A percentile compares a stretch with the other conserved stretches of the same genome.
Evolutionary conservation across 2,329 filamentous ascomycete genomes (phyloP).

Genomic region (Beauveria varroae): DNA sequence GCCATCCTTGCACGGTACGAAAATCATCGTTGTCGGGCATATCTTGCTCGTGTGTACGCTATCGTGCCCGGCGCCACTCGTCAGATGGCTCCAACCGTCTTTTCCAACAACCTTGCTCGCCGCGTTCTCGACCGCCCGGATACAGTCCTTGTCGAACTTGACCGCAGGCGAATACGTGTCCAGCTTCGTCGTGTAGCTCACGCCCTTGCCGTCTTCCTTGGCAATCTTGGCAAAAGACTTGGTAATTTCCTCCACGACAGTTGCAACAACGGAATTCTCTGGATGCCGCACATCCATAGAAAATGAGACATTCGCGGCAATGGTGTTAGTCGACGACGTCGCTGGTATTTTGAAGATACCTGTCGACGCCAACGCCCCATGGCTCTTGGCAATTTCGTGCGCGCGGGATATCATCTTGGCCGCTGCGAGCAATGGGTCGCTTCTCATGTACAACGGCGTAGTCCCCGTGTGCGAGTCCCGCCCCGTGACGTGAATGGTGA

Average conservation of each 20-base stretch:
- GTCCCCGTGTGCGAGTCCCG: conserved; percentile 25
- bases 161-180: conserved; percentile 54
- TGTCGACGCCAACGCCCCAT: conserved; percentile 22
- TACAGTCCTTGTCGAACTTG: conserved; percentile 59
- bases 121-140: conserved; percentile 53
- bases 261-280: conserved; percentile 43
- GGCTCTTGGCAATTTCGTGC: conserved; percentile 20
- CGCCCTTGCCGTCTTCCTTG: conserved; percentile 21
- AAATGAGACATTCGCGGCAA: conserved; percentile 58
- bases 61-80: conserved; percentile 32
- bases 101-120: conserved; percentile 46
- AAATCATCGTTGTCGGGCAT: conserved; percentile 32
- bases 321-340: conserved; percentile 63
- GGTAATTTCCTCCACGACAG: conserved; percentile 26
- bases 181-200: conserved; percentile 48
- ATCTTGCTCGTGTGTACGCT: conserved; percentile 27
- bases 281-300: conserved; percentile 58
- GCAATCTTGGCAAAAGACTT: conserved; percentile 19
- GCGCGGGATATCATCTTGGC: conserved; percentile 26
- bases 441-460: conserved; percentile 25
- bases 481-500: conserved; percentile 22
- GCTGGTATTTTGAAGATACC: conserved; percentile 33
- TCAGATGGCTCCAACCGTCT: conserved; percentile 27
- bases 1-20: conserved; percentile 28
- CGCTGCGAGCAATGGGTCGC: conserved; percentile 26